Evolutionary conservation across 2,329 filamentous ascomycete genomes (phyloP).

Genomic region (Bipolaris oryzae): DNA sequence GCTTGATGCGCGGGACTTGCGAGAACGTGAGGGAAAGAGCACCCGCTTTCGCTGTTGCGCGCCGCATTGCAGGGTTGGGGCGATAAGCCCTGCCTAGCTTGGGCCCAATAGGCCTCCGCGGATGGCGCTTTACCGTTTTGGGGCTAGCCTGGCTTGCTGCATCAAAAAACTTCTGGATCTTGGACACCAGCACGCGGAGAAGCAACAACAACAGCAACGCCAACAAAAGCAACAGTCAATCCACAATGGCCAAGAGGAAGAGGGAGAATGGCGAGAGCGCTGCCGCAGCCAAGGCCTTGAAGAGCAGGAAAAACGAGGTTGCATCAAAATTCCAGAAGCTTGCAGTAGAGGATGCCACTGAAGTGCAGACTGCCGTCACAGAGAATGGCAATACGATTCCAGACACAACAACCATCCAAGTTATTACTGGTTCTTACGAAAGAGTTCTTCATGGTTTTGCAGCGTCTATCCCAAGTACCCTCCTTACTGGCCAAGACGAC

Average conservation of each 20-base stretch:
- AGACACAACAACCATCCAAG: slow-evolving; percentile 67
- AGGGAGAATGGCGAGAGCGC: slow-evolving; percentile 32
- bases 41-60: slow-evolving; percentile 21
- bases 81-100: slow-evolving; percentile 36
- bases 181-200: slow-evolving; percentile 13
- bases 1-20: slow-evolving; percentile 36
- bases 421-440: slow-evolving; percentile 93
- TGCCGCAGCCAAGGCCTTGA: slow-evolving; percentile 29
- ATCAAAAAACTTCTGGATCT: slow-evolving; percentile 31
- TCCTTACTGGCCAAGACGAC: slow-evolving; percentile 38
- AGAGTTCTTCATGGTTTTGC: slow-evolving; percentile 88
- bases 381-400: slow-evolving; percentile 10
- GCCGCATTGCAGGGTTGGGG: slow-evolving; percentile 18
- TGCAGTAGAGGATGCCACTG: slow-evolving; percentile 22
- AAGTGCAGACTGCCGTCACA: slow-evolving; percentile 10
- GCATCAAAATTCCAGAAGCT: slow-evolving; percentile 27
- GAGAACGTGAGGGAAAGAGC: slow-evolving; percentile 33
- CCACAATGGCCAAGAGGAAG: slow-evolving; percentile 47
- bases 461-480: slow-evolving; percentile 64
- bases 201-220: slow-evolving; percentile 13
- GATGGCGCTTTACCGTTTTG: slow-evolving; percentile 9
- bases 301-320: slow-evolving; percentile 35
- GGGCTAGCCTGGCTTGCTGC: slow-evolving; percentile 29
- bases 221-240: not conserved
- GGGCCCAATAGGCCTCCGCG: slow-evolving; percentile 13